phyloP scores from a whole-genome alignment of 1,284 basidiomycete species.

The Cutaneotrichosporon sp. region DNA sequence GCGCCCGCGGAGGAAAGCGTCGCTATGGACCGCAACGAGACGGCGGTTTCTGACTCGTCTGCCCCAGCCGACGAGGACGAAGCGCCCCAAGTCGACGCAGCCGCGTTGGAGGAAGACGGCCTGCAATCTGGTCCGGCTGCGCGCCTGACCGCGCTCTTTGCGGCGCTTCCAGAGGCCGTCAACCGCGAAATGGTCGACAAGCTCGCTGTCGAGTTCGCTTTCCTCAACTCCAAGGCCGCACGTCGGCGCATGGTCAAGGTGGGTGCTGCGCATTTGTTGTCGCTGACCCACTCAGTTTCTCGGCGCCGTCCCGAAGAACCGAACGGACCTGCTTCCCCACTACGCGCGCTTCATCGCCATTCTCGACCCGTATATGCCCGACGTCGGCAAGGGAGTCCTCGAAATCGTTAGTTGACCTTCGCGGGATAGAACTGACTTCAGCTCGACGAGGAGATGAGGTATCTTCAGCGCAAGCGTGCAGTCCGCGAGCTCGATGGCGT shows the following conservation, averaged over 20 bases:
- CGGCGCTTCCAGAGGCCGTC: conserved; percentile 86
- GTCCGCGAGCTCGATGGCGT: conserved; percentile 80
- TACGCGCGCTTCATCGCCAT: conserved; percentile 87
- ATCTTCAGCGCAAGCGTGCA: conserved; percentile 89
- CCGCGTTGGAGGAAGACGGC: conserved; percentile 40
- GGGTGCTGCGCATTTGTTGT: conserved; percentile 14
- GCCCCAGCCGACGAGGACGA: conserved; percentile 46
- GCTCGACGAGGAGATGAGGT: conserved; percentile 95
- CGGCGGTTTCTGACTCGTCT: conserved; percentile 10
- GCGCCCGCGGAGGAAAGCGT: conserved; percentile 5
- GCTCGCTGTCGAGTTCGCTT: conserved; percentile 90
- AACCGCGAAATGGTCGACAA: conserved; percentile 91
- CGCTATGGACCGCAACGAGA: conserved; percentile 15
- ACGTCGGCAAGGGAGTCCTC: conserved; percentile 77
- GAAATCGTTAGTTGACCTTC: conserved; percentile 56
- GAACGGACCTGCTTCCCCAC: conserved; percentile 86
- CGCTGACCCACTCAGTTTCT: conserved; percentile 59
- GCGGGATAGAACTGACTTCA: conserved; percentile 42
- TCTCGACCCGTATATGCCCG: conserved; percentile 86
- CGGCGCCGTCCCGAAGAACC: conserved; percentile 74
- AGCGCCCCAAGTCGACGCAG: conserved; percentile 3
- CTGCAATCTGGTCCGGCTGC: conserved; percentile 76
- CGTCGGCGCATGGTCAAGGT: conserved; percentile 84
- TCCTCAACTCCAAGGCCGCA: conserved; percentile 91
- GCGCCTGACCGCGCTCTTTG: conserved; percentile 82